Evolutionary conservation across 2,329 filamentous ascomycete species (phyloP).

Genomic region (Fusarium marasasianum): DNA sequence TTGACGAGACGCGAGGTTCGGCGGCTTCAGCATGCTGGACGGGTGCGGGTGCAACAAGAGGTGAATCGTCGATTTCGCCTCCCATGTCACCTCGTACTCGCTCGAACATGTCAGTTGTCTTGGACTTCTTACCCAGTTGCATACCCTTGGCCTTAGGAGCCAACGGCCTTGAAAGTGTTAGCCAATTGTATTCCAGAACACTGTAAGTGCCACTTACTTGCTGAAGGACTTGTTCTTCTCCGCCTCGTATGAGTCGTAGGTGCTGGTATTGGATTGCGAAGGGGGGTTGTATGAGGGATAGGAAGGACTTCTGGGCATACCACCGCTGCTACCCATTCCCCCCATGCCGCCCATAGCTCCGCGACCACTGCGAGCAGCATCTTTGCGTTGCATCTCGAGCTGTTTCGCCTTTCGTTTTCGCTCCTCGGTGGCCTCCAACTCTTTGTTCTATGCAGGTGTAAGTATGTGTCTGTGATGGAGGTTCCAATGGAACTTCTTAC

Average conservation of each 20-base stretch:
- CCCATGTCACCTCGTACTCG: slow-evolving; percentile 92
- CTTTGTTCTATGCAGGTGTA: slow-evolving; percentile 79
- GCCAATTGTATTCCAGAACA: neutral
- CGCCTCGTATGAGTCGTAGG: slow-evolving; percentile 93
- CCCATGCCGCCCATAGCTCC: slow-evolving; percentile 49
- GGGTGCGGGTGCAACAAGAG: slow-evolving; percentile 71
- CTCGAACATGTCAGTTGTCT: slow-evolving; percentile 97
- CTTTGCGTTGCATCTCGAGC: slow-evolving; percentile 98
- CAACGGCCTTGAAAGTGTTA: slow-evolving; percentile 56
- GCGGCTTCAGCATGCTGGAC: slow-evolving; percentile 61
- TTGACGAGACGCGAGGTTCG: slow-evolving; percentile 69
- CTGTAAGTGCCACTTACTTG: slow-evolving; percentile 65
- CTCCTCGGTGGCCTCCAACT: slow-evolving; percentile 96
- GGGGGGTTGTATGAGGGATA: slow-evolving; percentile 92
- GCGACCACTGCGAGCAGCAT: slow-evolving; percentile 78
- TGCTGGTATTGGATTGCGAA: slow-evolving; percentile 77
- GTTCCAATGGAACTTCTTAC: slow-evolving; percentile 57
- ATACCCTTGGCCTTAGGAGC: slow-evolving; percentile 94
- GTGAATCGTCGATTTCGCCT: slow-evolving; percentile 81
- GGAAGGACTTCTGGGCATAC: slow-evolving; percentile 76
- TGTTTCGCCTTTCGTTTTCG: slow-evolving; percentile 99
- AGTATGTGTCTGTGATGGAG: slow-evolving; percentile 22
- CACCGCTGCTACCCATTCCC: slow-evolving; percentile 45
- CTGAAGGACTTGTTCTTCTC: slow-evolving; percentile 93
- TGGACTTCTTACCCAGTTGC: slow-evolving; percentile 99